Base-by-base conservation (phyloP, 148 eudicot genomes). In the Oxyria digyna region DNA sequence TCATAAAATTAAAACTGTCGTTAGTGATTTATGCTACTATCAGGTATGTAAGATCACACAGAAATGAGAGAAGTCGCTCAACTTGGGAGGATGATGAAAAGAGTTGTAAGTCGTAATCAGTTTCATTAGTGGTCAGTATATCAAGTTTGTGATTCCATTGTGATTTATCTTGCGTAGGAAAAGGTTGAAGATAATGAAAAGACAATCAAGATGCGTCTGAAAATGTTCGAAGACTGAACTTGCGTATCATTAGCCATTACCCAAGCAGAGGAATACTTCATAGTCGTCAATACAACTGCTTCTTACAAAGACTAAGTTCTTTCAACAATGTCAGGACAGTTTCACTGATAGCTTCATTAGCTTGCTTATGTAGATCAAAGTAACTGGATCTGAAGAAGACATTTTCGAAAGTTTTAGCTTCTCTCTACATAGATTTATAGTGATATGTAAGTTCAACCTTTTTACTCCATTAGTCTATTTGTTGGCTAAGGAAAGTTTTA, bases 131-230 rank as follows among this genome's bases (percentile, higher is more conserved):
- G 3, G 10, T 10, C n/a, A 1, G 33, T 33, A 10, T 37, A n/a
- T 55, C 35, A 65, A 37, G 46, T 33, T 24, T 76, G 68, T 74
- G 55, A 57, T 57, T 31, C 71, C 62, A 54, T 21, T 69, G 45
- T 62, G 46, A 17, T 72, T 15, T 78, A 74, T 62, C 71, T 74
- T 62, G 54, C 74, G 35, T 42, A 92, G 94, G 96, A 96, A 68
- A 80, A 96, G 71, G 78, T 89, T 78, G 96, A 92, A 80, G 96
- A 92, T 77, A 92, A 89, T 73, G 82, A 70, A 57, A 87, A 85
- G 48, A 92, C 91, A 24, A 71, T 89, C 54, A 92, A 81, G 89
- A 85, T 80, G 70, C 89, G 96, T 69, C 87, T 92, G 13, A 75
- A 87, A 82, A 86, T 85, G 42, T 92, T 92, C 71, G 77, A 72